A percentile compares a stretch with the other conserved stretches of the same genome.
These are phyloP conservation scores for Cicer chorassanicum DNA, from an alignment of 306 rosid species.

Conservation along the genomic window DNA sequence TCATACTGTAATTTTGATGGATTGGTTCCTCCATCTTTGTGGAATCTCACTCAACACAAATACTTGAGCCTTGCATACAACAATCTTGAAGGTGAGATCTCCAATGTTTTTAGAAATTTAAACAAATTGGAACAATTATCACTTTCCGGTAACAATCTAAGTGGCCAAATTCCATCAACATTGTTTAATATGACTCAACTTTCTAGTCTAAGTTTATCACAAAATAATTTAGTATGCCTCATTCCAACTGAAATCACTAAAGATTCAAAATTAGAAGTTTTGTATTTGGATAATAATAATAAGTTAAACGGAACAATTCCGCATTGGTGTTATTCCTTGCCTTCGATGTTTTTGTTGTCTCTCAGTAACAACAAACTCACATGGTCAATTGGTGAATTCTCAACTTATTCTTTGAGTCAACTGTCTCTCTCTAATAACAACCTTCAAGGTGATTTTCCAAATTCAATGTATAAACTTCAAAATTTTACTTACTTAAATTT, in stretches of 20 bases:
- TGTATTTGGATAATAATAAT: too few species aligned
- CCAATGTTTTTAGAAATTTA: neutral
- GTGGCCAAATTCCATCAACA: conserved; percentile 23
- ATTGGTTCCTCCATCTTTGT: neutral
- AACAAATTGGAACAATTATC: neutral
- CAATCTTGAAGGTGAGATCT: conserved; percentile 29
- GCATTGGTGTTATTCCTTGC: too few species aligned
- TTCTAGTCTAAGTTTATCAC: accelerated
- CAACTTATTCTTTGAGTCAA: too few species aligned
- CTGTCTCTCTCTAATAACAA: too few species aligned
- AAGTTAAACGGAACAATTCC: too few species aligned
- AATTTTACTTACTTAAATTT: too few species aligned
- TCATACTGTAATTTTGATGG: neutral
- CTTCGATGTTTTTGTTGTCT: too few species aligned
- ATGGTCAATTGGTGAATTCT: too few species aligned
- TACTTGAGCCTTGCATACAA: accelerated
- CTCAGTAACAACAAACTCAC: too few species aligned
- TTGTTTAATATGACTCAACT: conserved; percentile 23
- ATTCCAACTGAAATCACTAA: conserved; percentile 5
- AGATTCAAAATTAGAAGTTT: neutral
- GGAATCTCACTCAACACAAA: conserved; percentile 41
- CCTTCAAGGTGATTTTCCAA: too few species aligned
- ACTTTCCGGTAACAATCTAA: neutral
- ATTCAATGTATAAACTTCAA: too few species aligned
- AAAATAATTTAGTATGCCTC: neutral